These are phyloP conservation scores for Xerocomellus intermedius DNA, from an alignment of 768 basidiomycete genomes.

Conservation along the genomic window DNA sequence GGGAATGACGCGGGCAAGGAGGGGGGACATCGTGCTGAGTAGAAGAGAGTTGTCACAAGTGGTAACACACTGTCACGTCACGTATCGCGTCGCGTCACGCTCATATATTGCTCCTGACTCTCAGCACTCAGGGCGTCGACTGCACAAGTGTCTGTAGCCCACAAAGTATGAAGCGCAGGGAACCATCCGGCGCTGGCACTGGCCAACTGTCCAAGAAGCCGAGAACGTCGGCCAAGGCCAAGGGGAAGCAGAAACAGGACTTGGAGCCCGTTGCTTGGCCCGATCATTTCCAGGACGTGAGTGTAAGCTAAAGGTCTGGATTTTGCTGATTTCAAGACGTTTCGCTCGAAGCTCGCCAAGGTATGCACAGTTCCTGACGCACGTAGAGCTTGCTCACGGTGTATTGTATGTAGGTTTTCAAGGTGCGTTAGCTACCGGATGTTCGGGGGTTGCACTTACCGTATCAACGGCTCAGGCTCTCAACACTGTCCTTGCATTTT, in stretches of 20 bases:
- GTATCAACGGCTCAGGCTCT: conserved; percentile 53
- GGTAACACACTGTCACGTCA: conserved; percentile 16
- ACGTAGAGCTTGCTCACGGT: not conserved
- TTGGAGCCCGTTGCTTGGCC: conserved; percentile 45
- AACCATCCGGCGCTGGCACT: not conserved
- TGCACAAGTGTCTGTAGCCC: not conserved
- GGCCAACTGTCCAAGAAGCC: conserved; percentile 13
- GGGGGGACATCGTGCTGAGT: conserved; percentile 8
- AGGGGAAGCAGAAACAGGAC: conserved; percentile 21
- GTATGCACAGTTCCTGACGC: conserved; percentile 30
- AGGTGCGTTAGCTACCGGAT: conserved; percentile 29
- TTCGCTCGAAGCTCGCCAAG: conserved; percentile 52
- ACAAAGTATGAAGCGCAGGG: conserved; percentile 17
- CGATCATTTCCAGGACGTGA: conserved; percentile 56
- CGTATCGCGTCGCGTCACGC: conserved; percentile 22
- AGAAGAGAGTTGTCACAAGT: not conserved
- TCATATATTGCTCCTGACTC: not conserved
- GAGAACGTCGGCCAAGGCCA: conserved; percentile 7
- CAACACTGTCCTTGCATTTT: conserved; percentile 86
- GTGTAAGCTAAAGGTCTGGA: not conserved
- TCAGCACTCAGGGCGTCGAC: not conserved
- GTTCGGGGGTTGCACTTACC: not conserved
- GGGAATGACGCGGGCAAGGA: conserved; percentile 38
- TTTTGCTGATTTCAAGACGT: not conserved
- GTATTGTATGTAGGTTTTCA: conserved; percentile 37